Base-by-base conservation (phyloP, 1,139 yeast genomes). In the Taiozyma sp. region DNA sequence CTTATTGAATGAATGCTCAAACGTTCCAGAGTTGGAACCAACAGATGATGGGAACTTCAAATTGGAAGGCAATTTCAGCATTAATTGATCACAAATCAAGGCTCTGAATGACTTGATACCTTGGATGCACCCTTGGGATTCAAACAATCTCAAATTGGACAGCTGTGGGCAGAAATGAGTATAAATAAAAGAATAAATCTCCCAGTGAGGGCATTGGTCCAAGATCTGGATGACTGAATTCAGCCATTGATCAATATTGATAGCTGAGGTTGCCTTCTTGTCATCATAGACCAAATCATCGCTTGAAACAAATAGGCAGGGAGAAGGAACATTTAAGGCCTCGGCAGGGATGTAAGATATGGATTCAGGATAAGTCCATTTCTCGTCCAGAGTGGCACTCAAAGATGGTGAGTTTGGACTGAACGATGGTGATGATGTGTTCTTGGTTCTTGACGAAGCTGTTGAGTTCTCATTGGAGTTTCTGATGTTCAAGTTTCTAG, bases 121-220 rank as follows among this genome's bases (percentile, higher is more conserved):
- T 4, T 71, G 71, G 6, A 70, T 70, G 50, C 79, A 74, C 2
- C 53, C 34, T 7, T 24, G 40, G 14, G 72, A 67, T 40, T 65
- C 64, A 57, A 86, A 87, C 10, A 89, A 68, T 19, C 72, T 73
- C 56, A 83, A 67, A 59, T 85, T 85, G 4, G 91, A 74, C 38
- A 90, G 64, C 63, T 89, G 96, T 0, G 88, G 79, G 58, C 90
- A 83, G 52, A 87, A 74, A 65, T 86, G 91, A 0, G 87, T 81
- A 74, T 87, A 73, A 1, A 83, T 67, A 61, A 75, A 85, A 0
- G 91, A 81, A 62, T 83, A 88, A 1, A 83, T 66, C 54, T 86
- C 93, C 92, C 93, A 87, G 52, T 79, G 76, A 24, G 79, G 71
- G 43, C 84, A 85, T 14, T 73, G 70, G n/a, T 75, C 76, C 61